Evolutionary conservation across 1,139 yeast genomes (phyloP).

Genomic region (Geotrichum klebahnii): DNA sequence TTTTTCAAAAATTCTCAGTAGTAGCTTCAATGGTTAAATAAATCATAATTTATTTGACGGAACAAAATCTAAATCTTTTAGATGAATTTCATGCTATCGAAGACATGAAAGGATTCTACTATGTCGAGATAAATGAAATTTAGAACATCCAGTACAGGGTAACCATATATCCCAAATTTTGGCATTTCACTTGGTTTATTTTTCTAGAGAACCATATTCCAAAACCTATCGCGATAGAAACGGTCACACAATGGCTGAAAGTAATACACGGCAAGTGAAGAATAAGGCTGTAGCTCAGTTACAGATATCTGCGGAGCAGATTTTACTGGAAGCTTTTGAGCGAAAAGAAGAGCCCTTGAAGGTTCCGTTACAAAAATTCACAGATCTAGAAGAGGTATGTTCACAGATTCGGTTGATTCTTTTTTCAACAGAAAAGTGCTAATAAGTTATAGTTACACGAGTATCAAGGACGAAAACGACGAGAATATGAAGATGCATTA

Average conservation of each 20-base stretch:
- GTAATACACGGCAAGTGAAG: constrained; percentile 32
- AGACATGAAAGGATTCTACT: too few relatives aligned
- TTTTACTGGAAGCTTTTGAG: constrained; percentile 54
- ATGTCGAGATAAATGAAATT: too few relatives aligned
- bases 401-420: neutral
- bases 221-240: too few relatives aligned
- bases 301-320: constrained; percentile 56
- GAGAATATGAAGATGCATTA: constrained; percentile 79
- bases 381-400: constrained; percentile 64
- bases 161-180: too few relatives aligned
- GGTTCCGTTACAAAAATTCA: constrained; percentile 49
- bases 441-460: constrained; percentile 47
- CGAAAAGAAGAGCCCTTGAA: constrained; percentile 44
- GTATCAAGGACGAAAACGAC: constrained; percentile 68
- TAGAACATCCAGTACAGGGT: too few relatives aligned
- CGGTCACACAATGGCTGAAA: constrained; percentile 15
- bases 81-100: too few relatives aligned
- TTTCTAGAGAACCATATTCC: too few relatives aligned
- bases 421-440: neutral
- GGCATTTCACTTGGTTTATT: too few relatives aligned
- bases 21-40: too few relatives aligned
- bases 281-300: constrained; percentile 47
- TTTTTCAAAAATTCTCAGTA: too few relatives aligned
- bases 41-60: too few relatives aligned
- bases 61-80: too few relatives aligned